Evolutionary conservation across 2,329 filamentous ascomycete species (phyloP).

Genomic region (Claviceps fusiformis): DNA sequence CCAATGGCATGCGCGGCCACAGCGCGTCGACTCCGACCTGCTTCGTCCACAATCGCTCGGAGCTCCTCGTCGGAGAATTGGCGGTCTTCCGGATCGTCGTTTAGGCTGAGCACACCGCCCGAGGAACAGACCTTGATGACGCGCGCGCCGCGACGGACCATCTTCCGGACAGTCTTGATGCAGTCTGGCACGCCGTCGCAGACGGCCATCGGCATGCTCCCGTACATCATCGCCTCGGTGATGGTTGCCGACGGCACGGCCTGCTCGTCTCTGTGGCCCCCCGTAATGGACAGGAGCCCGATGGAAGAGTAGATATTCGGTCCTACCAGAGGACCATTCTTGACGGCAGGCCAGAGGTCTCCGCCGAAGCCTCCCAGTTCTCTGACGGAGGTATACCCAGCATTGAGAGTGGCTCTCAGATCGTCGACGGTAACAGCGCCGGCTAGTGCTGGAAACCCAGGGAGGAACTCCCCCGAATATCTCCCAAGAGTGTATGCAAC

Average conservation of each 20-base stretch:
- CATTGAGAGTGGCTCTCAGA: constrained; percentile 25
- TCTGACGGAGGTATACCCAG: constrained; percentile 36
- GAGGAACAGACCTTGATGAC: constrained; percentile 28
- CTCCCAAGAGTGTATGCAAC: not conserved
- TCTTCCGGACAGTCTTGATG: constrained; percentile 23
- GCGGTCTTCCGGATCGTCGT: constrained; percentile 24
- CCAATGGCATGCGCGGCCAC: constrained; percentile 28
- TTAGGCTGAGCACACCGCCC: constrained; percentile 25
- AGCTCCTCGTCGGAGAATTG: constrained; percentile 28
- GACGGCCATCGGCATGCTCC: constrained; percentile 20
- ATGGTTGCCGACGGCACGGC: constrained; percentile 19
- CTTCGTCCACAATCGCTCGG: constrained; percentile 23
- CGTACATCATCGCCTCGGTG: constrained; percentile 18
- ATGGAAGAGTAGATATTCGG: constrained; percentile 35
- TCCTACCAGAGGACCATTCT: constrained; percentile 29
- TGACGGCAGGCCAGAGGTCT: constrained; percentile 28
- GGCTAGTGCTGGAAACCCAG: constrained; percentile 5
- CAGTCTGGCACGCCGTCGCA: constrained; percentile 27
- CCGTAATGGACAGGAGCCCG: constrained; percentile 30
- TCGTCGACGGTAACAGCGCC: constrained; percentile 10
- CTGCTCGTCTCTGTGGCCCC: constrained; percentile 31
- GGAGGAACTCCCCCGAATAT: constrained; percentile 1
- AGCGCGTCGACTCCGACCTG: constrained; percentile 19
- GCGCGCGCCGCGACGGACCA: constrained; percentile 25
- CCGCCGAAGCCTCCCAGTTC: constrained; percentile 34